Evolutionary conservation across 164 flowering plant genomes (phyloP), one percentile per base, ranked within the genome.

Genomic region (Nymphaea thermarum): DNA sequence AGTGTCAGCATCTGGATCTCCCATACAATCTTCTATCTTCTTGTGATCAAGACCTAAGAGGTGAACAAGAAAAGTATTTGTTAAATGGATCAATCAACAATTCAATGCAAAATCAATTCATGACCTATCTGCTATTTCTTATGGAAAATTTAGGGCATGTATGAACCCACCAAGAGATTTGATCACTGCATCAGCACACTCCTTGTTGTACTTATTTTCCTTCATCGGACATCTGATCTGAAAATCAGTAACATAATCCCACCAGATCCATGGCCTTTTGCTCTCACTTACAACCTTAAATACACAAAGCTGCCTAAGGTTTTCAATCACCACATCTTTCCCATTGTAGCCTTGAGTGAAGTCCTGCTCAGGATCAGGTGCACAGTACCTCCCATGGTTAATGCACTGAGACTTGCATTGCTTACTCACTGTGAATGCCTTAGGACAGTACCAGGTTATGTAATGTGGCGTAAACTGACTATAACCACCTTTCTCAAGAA

Each of bases 171-270:
- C 96, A 43, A 93, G 86, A 62, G 98, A 86, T 18, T 72, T 12
- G 64, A 93, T 89, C 41, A 93, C 97, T 74, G 79, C 66, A 74
- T 93, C 82, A 1, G 97, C 96, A 80, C 98, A 91, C 62, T 93
- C 93, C 71, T 86, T 86, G 2, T 73, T 88, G 76, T 89, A 93
- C 75, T 85, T 91, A 65, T 91, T 80, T 64, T 85, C 87, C 74
- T 91, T 91, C 97, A 93, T 93, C 42, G 98, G 97, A 66, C 98
- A 93, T 44, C 98, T 90, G 76, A 89, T 85, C 7, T 90, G 64
- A 82, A 93, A 93, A 70, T 93, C 98, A 51, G 97, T 83, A 2
- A 89, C 97, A 80, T 93, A 93, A 70, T 93, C 98, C 98, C 98
- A 93, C 98, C 98, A 93, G 69, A 84, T 77, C 98, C 98, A 91